Conservation (phyloP, 345 rosid species). For the Citrus sp. region DNA sequence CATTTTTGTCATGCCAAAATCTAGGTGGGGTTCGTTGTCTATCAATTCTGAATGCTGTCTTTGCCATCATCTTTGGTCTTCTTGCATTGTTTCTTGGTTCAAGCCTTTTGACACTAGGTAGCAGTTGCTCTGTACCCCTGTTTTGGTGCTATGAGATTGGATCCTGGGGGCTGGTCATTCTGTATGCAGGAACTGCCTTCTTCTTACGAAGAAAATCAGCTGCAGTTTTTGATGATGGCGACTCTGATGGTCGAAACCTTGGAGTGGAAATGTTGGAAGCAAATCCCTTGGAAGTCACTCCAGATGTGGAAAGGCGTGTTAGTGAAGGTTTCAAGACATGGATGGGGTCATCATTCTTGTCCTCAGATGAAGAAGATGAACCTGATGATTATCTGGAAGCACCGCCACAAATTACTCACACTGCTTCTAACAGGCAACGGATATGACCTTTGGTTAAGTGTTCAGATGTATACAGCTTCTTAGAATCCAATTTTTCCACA, state of each 20-base stretch:
- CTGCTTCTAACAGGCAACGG: constrained; percentile 44
- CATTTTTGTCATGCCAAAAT: constrained; percentile 9
- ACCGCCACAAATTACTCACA: constrained; percentile 26
- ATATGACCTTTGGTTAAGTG: constrained; percentile 23
- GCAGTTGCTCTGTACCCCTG: constrained; percentile 80
- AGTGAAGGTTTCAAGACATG: constrained; percentile 85
- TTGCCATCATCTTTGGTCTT: constrained; percentile 72
- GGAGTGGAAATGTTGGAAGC: constrained; percentile 94
- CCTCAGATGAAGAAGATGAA: constrained; percentile 93
- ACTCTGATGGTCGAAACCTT: constrained; percentile 47
- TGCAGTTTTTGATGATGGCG: constrained; percentile 63
- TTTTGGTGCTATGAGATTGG: constrained; percentile 97
- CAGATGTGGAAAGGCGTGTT: constrained; percentile 77
- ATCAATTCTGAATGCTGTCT: constrained; percentile 63
- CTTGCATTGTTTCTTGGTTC: constrained; percentile 88
- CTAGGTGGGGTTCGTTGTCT: constrained; percentile 91
- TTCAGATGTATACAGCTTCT: neutral
- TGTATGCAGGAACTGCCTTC: constrained; percentile 73
- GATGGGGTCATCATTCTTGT: constrained; percentile 86
- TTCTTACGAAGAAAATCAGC: constrained; percentile 75
- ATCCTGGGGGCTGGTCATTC: constrained; percentile 73
- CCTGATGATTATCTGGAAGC: constrained; percentile 48
- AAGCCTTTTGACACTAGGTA: constrained; percentile 86
- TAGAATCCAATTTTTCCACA: neutral
- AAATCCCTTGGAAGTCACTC: constrained; percentile 61